A percentile compares a stretch with the other conserved stretches of the same genome.
These are phyloP conservation scores for Canavalia gladiata DNA, from an alignment of 306 rosid species.

Conservation along the genomic window DNA sequence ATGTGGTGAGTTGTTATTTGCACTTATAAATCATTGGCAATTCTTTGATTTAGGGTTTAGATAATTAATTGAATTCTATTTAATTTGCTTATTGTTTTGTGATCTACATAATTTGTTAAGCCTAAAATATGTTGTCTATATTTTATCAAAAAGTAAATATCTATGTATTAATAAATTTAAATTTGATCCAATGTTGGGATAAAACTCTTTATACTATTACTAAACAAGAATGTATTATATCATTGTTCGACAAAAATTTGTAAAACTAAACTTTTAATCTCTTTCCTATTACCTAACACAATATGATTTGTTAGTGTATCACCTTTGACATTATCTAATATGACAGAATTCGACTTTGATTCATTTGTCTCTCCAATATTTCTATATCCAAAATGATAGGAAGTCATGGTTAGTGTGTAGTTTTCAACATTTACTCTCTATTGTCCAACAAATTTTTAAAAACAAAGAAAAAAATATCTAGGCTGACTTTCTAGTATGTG, in stretches of 20 bases:
- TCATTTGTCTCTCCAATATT: not conserved
- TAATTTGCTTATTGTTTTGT: conserved; percentile 17
- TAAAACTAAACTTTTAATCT: not conserved
- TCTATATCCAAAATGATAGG: not conserved
- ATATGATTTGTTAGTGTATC: not conserved
- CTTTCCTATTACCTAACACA: not conserved
- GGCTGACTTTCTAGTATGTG: not conserved
- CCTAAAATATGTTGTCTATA: conserved; percentile 8
- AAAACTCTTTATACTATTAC: not conserved
- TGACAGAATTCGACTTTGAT: not conserved
- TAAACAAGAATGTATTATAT: conserved; percentile 10
- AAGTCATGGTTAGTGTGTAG: not conserved
- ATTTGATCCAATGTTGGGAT: not conserved
- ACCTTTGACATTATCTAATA: not conserved
- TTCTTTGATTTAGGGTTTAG: conserved; percentile 11
- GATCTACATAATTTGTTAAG: not conserved
- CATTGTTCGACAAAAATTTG: not conserved
- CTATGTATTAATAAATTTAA: not conserved
- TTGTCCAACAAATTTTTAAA: not conserved
- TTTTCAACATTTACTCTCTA: not conserved
- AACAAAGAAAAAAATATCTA: conserved; percentile 4
- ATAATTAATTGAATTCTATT: conserved; percentile 30
- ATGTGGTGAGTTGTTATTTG: not conserved
- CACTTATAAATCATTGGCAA: not conserved
- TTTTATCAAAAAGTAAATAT: not conserved